A percentile compares a stretch with the other conserved stretches of the same genome.
Evolutionary conservation across 768 basidiomycete species (phyloP).

Genomic region (Hydnomerulius pinastri): DNA sequence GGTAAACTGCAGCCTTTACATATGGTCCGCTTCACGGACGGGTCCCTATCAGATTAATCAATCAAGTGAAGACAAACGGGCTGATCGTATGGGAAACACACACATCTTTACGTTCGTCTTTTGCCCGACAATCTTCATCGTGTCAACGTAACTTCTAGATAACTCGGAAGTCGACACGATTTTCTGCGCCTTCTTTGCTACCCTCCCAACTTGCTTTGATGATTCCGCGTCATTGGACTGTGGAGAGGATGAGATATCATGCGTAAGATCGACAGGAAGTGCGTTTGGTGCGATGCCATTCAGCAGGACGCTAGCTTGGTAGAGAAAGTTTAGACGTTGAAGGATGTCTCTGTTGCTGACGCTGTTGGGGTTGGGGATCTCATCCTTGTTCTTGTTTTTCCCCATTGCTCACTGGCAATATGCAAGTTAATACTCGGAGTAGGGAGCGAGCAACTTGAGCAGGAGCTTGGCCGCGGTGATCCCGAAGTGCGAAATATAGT

Average conservation of each 20-base stretch:
- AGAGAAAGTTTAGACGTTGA: conserved; percentile 84
- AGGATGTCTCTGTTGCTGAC: conserved; percentile 73
- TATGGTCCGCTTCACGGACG: conserved; percentile 76
- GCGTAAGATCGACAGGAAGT: background rate
- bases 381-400: conserved; percentile 61
- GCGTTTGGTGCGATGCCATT: conserved; percentile 35
- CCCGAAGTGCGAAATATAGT: no score
- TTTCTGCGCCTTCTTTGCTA: conserved; percentile 26
- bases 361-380: conserved; percentile 55
- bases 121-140: conserved; percentile 71
- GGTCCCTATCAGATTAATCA: conserved; percentile 55
- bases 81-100: conserved; percentile 25
- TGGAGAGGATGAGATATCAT: conserved; percentile 1
- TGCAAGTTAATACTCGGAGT: no score
- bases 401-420: conserved; percentile 62
- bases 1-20: conserved; percentile 69
- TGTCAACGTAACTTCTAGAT: conserved; percentile 61
- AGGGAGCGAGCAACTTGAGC: no score
- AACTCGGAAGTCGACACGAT: conserved; percentile 47
- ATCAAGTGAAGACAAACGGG: background rate
- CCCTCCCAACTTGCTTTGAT: background rate
- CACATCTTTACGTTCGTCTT: conserved; percentile 81
- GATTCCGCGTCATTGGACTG: background rate
- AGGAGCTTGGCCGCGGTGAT: no score
- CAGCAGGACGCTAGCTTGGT: conserved; percentile 75